phyloP scores from a whole-genome alignment of 2,329 filamentous ascomycete species.

The Cercospora canescens region DNA sequence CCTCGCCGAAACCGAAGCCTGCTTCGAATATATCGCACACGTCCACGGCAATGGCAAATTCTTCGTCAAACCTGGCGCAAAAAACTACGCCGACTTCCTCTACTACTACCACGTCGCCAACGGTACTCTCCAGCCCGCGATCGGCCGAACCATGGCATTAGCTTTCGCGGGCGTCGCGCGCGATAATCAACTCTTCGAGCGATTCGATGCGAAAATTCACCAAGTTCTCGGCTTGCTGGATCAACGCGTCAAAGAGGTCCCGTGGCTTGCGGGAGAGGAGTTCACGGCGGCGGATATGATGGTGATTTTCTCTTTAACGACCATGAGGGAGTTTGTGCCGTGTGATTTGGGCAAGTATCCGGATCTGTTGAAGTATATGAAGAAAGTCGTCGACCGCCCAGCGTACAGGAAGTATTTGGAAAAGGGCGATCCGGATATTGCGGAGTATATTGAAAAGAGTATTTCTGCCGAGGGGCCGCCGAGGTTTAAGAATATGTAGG shows the following conservation, averaged over 20 bases:
- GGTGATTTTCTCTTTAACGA: conserved; percentile 61
- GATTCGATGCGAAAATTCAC: conserved; percentile 38
- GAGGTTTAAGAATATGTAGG: not conserved
- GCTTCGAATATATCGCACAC: conserved; percentile 61
- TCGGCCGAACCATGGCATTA: conserved; percentile 37
- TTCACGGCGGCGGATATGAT: conserved; percentile 69
- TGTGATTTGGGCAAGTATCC: conserved; percentile 25
- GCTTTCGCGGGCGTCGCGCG: conserved; percentile 27
- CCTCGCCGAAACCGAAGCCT: conserved; percentile 61
- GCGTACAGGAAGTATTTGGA: conserved; percentile 34
- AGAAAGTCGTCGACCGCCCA: conserved; percentile 29
- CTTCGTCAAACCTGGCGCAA: conserved; percentile 45
- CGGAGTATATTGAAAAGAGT: conserved; percentile 20
- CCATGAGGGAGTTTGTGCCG: conserved; percentile 48
- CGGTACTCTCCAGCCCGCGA: conserved; percentile 40
- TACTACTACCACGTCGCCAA: conserved; percentile 57
- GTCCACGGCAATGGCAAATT: conserved; percentile 55
- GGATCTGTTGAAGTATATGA: conserved; percentile 33
- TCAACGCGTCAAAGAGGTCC: conserved; percentile 46
- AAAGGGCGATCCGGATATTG: conserved; percentile 35
- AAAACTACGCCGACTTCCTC: conserved; percentile 60
- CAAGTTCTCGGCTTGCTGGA: conserved; percentile 51
- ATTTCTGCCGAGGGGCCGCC: conserved; percentile 19
- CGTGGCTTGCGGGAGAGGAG: conserved; percentile 61
- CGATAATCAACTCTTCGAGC: conserved; percentile 35